Evolutionary conservation across 2,329 filamentous ascomycete genomes (phyloP).

Genomic region (Fusarium falciforme): DNA sequence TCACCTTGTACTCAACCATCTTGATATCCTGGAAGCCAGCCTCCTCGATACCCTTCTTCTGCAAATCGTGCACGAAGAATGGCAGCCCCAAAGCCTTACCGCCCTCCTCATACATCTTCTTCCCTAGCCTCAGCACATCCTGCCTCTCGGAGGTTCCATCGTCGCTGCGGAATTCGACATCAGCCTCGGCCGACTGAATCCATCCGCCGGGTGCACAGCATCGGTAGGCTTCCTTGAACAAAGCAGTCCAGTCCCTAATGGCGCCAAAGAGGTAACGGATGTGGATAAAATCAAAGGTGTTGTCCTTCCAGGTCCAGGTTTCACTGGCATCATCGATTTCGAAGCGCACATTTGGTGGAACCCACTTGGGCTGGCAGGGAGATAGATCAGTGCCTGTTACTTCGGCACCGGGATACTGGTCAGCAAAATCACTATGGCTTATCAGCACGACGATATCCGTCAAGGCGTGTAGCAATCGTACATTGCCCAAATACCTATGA

Average conservation of each 20-base stretch:
- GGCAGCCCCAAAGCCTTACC: slow-evolving; percentile 9
- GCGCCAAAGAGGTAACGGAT: slow-evolving; percentile 37
- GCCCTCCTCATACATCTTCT: slow-evolving; percentile 29
- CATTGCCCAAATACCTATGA: slow-evolving; percentile 26
- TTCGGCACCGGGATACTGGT: slow-evolving; percentile 25
- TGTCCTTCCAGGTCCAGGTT: slow-evolving; percentile 29
- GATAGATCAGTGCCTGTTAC: slow-evolving; percentile 36
- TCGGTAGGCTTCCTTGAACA: slow-evolving; percentile 33
- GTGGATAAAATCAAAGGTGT: slow-evolving; percentile 33
- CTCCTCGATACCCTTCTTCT: slow-evolving; percentile 21
- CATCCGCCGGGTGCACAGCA: slow-evolving; percentile 35
- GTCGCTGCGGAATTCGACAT: slow-evolving; percentile 24
- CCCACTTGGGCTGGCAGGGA: slow-evolving; percentile 32
- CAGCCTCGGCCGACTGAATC: slow-evolving; percentile 33
- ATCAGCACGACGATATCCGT: not conserved
- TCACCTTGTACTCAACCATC: slow-evolving; percentile 34
- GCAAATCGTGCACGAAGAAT: slow-evolving; percentile 28
- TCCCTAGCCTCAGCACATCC: slow-evolving; percentile 11
- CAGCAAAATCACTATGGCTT: slow-evolving; percentile 31
- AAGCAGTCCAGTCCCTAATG: slow-evolving; percentile 26
- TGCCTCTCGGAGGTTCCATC: slow-evolving; percentile 26
- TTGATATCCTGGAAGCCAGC: slow-evolving; percentile 33
- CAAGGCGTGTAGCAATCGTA: not conserved
- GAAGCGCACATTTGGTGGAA: slow-evolving; percentile 37
- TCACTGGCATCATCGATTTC: slow-evolving; percentile 34